phyloP scores from a whole-genome alignment of 805 yeast species.

The Danielia reshetovae region DNA sequence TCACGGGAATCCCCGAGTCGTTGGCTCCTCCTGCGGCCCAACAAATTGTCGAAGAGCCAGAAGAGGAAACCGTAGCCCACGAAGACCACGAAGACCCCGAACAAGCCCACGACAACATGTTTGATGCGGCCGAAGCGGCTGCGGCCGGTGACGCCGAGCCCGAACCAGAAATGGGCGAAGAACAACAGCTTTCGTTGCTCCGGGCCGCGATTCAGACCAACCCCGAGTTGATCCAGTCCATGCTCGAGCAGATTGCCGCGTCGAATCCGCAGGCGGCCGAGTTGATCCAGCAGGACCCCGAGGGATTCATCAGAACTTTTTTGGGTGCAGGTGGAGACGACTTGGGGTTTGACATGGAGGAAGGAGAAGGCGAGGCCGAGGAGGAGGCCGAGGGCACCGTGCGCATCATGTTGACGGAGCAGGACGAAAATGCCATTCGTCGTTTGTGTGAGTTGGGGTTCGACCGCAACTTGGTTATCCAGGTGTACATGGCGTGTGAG shows the following conservation, averaged over 20 bases:
- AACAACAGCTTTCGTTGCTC: constrained; percentile 49
- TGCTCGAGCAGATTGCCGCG: constrained; percentile 76
- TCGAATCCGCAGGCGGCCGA: constrained; percentile 83
- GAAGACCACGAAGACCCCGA: constrained; percentile 7
- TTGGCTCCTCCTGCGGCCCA: constrained; percentile 35
- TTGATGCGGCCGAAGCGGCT: constrained; percentile 47
- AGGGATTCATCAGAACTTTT: constrained; percentile 72
- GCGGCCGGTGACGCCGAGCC: constrained; percentile 26
- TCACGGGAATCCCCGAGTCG: constrained; percentile 83
- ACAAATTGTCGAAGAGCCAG: constrained; percentile 10
- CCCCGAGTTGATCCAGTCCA: constrained; percentile 83
- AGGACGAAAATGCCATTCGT: constrained; percentile 84
- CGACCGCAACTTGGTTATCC: constrained; percentile 80
- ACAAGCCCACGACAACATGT: constrained; percentile 44
- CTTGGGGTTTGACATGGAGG: constrained; percentile 31
- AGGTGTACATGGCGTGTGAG: constrained; percentile 96
- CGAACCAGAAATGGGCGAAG: constrained; percentile 37
- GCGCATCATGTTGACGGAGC: constrained; percentile 64
- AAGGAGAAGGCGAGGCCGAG: constrained; percentile 35
- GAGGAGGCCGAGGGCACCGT: constrained; percentile 33
- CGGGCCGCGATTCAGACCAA: constrained; percentile 77
- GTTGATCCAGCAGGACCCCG: constrained; percentile 82
- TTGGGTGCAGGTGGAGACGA: constrained; percentile 61
- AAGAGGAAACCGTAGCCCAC: neutral
- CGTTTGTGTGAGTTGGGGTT: constrained; percentile 92